phyloP scores from a whole-genome alignment of 148 eudicot species.

The Rhododendron molle region DNA sequence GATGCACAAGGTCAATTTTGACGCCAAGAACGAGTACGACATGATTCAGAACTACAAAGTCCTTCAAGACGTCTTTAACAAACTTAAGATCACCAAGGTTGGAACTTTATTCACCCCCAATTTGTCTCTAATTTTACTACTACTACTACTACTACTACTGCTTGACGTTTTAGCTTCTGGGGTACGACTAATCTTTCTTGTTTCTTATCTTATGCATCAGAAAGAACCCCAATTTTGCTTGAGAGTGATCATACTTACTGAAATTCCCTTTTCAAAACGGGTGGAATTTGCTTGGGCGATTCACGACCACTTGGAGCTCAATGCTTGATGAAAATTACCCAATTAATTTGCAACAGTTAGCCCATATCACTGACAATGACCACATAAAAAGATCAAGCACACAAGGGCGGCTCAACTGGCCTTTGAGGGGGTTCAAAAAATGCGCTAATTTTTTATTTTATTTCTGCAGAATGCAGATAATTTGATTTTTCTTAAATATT shows the following conservation, averaged over 20 bases:
- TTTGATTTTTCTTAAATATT: too few species aligned
- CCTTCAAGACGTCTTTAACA: conserved; percentile 89
- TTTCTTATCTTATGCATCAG: neutral
- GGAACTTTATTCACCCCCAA: neutral
- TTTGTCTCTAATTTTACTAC: neutral
- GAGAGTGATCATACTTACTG: neutral
- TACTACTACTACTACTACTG: neutral
- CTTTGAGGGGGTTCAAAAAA: too few species aligned
- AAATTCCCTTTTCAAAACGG: neutral
- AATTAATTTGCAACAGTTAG: neutral
- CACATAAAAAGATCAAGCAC: neutral
- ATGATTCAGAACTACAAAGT: conserved; percentile 93
- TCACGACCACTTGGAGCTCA: neutral
- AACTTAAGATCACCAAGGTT: conserved; percentile 85
- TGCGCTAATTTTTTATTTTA: too few species aligned
- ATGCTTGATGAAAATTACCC: neutral
- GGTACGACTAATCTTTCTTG: neutral
- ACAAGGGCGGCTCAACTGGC: too few species aligned
- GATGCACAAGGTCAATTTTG: conserved; percentile 70
- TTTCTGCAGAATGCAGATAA: too few species aligned
- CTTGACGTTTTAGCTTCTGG: neutral
- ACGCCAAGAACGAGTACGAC: conserved; percentile 86
- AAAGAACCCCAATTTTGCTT: neutral
- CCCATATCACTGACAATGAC: neutral
- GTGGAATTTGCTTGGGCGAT: neutral